phyloP scores from a whole-genome alignment of 768 basidiomycete genomes.

The Pleurotus djamor region DNA sequence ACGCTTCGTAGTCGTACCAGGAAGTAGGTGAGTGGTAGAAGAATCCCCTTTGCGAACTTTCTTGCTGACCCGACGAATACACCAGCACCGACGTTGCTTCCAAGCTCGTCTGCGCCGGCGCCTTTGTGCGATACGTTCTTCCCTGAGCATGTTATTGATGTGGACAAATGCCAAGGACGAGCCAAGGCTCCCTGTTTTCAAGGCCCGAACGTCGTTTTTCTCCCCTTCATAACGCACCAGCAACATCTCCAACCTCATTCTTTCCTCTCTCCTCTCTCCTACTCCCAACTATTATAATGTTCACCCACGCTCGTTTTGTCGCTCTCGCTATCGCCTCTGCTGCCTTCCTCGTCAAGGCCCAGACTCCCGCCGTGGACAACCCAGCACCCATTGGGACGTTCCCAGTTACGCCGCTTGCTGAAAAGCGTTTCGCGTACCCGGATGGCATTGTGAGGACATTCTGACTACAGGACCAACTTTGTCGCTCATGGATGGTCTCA shows the following conservation, averaged over 20 bases:
- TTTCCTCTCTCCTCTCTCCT: background rate
- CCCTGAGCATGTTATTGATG: constrained; percentile 6
- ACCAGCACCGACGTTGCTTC: background rate
- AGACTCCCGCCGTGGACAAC: background rate
- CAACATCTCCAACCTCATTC: background rate
- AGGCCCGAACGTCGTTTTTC: background rate
- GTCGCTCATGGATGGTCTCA: background rate
- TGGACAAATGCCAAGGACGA: constrained; percentile 1
- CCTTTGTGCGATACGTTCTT: background rate
- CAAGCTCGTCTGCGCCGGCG: background rate
- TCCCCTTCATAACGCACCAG: background rate
- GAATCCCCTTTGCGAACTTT: background rate
- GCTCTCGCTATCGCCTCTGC: constrained; percentile 6
- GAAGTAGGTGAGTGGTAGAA: background rate
- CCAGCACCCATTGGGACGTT: background rate
- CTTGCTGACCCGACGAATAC: background rate
- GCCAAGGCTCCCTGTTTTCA: constrained; percentile 4
- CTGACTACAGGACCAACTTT: background rate
- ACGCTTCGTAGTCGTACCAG: background rate
- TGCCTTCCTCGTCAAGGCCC: constrained; percentile 1
- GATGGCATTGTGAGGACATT: constrained; percentile 3
- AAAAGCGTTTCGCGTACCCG: constrained; percentile 3
- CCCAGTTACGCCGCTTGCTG: constrained; percentile 4
- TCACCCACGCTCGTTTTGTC: constrained; percentile 7
- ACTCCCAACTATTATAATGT: constrained; percentile 2